Percentiles rank a stretch among this genome's conserved stretches.
phyloP scores from a whole-genome alignment of 1,139 yeast genomes.

The Saccharomyces hybrid region DNA sequence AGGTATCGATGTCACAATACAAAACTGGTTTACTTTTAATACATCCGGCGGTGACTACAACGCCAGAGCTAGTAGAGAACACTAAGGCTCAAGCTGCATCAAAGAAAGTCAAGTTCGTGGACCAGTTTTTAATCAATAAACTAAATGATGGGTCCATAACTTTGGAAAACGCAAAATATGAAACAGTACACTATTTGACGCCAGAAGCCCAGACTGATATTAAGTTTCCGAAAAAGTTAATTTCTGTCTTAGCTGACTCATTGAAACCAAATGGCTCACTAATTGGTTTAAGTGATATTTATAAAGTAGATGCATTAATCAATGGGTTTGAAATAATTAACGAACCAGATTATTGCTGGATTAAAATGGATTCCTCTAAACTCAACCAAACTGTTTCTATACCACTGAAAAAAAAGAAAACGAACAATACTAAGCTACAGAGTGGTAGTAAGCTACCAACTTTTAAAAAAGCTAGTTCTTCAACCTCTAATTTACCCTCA shows the following conservation, averaged over 20 bases:
- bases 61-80: slow-evolving; percentile 41
- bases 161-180: slow-evolving; percentile 40
- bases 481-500: slow-evolving; percentile 1
- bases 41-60: slow-evolving; percentile 68
- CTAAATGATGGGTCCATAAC: slow-evolving; percentile 51
- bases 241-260: slow-evolving; percentile 19
- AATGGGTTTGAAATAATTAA: slow-evolving; percentile 25
- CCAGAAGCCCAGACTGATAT: slow-evolving; percentile 39
- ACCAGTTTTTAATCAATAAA: slow-evolving; percentile 51
- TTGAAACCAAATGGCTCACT: slow-evolving; percentile 22
- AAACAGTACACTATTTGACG: slow-evolving; percentile 49
- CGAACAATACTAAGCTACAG: background rate
- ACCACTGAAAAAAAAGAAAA: slow-evolving; percentile 11
- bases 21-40: slow-evolving; percentile 45
- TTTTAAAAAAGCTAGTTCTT: slow-evolving; percentile 8
- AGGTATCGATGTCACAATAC: slow-evolving; percentile 10
- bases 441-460: slow-evolving; percentile 6
- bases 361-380: slow-evolving; percentile 13
- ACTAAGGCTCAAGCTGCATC: slow-evolving; percentile 33
- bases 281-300: slow-evolving; percentile 26
- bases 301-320: slow-evolving; percentile 29
- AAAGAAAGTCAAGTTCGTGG: slow-evolving; percentile 17
- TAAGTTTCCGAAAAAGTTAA: slow-evolving; percentile 26
- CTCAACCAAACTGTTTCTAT: slow-evolving; percentile 5
- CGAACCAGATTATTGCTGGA: slow-evolving; percentile 22